Evolutionary conservation across 2,329 filamentous ascomycete genomes (phyloP), one percentile per base, ranked within the genome.

Genomic region (Aspergillus sp.): DNA sequence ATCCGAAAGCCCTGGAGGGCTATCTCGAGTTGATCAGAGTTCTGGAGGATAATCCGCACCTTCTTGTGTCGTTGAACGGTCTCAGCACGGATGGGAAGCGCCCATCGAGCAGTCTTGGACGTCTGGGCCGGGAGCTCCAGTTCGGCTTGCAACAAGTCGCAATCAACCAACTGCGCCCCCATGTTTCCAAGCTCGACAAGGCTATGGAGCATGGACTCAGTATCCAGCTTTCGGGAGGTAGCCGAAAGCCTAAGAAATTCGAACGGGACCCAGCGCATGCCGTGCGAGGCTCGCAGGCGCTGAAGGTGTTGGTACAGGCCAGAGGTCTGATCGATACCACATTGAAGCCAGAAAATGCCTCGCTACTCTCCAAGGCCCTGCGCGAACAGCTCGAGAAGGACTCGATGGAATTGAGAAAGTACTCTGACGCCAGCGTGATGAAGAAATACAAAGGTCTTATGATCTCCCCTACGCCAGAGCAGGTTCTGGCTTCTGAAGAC

Each of bases 261-360:
- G 54, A 32, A 60, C 19, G 7, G 11, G 21, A 61, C 7, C 11
- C 14, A 17, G 34, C 11, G 14, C 34, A n/a, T 3, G 52, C 66
- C 29, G 60, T 74, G 5, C 31, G 53, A 4, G 68, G 64, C 13
- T 23, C 45, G 4, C n/a, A 51, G 7, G 60, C 61, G 19, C 52
- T 62, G 13, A 60, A 61, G 53, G 49, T 63, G 56, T 50, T 68
- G 47, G 51, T 54, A 16, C 61, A 66, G 17, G 64, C 67, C 19
- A 63, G 67, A 36, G 62, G 64, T 36, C 49, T 76, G 48, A 56
- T 71, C n/a, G 70, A 74, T n/a, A 66, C 68, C 16, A 57, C 71
- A 3, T 57, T 71, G 38, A 64, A 66, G 19, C 47, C 59, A 23
- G 60, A 59, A 11, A 61, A 61, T 20, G 52, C 57, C 21, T 23